A percentile compares a stretch with the other conserved stretches of the same genome.
phyloP scores from a whole-genome alignment of 352 stramenopile species.

The Phytopythium delawarense region DNA sequence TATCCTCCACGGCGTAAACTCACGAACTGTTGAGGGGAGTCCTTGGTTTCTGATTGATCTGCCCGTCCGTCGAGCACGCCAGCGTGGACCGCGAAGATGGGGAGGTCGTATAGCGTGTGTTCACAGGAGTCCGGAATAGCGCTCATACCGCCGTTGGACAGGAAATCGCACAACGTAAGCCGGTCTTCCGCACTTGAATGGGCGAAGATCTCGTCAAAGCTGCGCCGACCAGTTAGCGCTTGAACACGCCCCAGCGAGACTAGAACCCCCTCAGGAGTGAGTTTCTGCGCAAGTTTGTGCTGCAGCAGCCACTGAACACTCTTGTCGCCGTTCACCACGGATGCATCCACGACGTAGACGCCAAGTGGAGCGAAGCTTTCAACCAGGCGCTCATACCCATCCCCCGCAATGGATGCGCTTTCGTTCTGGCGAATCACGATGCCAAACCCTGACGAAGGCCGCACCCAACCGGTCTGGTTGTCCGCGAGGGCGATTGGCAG shows the following conservation, averaged over 20 bases:
- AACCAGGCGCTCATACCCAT: slow-evolving; percentile 17
- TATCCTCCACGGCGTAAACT: slow-evolving; percentile 31
- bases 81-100: slow-evolving; percentile 40
- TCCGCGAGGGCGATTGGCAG: slow-evolving; percentile 26
- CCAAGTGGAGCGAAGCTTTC: slow-evolving; percentile 34
- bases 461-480: slow-evolving; percentile 26
- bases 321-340: slow-evolving; percentile 34
- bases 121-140: slow-evolving; percentile 31
- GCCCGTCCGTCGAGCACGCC: slow-evolving; percentile 1
- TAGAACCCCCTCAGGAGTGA: slow-evolving; percentile 44
- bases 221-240: slow-evolving; percentile 18
- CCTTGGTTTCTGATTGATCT: background rate
- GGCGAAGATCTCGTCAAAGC: slow-evolving; percentile 40
- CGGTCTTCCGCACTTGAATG: slow-evolving; percentile 17
- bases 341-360: slow-evolving; percentile 38
- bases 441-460: slow-evolving; percentile 22
- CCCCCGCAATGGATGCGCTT: slow-evolving; percentile 5
- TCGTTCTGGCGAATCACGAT: slow-evolving; percentile 29
- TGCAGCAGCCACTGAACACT: slow-evolving; percentile 39
- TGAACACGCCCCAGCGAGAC: slow-evolving; percentile 31
- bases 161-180: slow-evolving; percentile 38
- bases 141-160: slow-evolving; percentile 30
- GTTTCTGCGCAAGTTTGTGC: slow-evolving; percentile 33
- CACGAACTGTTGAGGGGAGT: slow-evolving; percentile 10
- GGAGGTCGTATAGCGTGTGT: slow-evolving; percentile 37